Percentiles rank a stretch among this genome's conserved stretches.
Evolutionary conservation across 2,329 filamentous ascomycete species (phyloP).

Genomic region (Cladorrhinum sp.): DNA sequence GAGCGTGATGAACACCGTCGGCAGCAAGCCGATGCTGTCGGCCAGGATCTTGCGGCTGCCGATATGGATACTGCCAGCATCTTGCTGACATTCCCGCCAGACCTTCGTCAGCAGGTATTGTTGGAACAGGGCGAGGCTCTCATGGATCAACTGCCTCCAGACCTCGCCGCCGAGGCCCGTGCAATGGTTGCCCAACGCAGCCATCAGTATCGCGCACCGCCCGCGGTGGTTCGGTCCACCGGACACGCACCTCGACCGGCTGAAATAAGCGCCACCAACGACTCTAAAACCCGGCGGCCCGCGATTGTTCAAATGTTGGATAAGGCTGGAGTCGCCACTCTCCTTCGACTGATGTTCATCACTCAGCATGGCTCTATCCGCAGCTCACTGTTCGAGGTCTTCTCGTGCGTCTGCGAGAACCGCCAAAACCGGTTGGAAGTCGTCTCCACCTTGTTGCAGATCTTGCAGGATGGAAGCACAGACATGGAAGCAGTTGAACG

Average conservation of each 20-base stretch:
- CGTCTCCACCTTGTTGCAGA: conserved; percentile 85
- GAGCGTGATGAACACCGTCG: conserved; percentile 74
- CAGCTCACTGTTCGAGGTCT: conserved; percentile 77
- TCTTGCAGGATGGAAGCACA: conserved; percentile 90
- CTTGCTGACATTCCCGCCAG: conserved; percentile 81
- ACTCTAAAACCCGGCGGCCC: conserved; percentile 69
- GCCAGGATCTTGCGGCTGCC: conserved; percentile 46
- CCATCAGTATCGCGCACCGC: conserved; percentile 25
- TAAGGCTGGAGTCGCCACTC: conserved; percentile 90
- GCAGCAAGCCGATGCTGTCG: conserved; percentile 52
- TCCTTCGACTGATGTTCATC: conserved; percentile 97
- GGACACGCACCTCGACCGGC: conserved; percentile 23
- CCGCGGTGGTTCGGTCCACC: conserved; percentile 17
- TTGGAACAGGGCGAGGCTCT: conserved; percentile 90
- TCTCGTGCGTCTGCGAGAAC: conserved; percentile 91
- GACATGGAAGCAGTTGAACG: conserved; percentile 92
- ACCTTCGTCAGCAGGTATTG: conserved; percentile 79
- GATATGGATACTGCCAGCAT: conserved; percentile 96
- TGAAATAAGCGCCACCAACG: conserved; percentile 30
- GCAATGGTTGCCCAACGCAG: conserved; percentile 52
- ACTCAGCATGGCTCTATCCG: conserved; percentile 85
- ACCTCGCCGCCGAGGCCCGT: conserved; percentile 82
- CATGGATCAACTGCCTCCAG: conserved; percentile 77
- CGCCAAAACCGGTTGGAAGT: conserved; percentile 94
- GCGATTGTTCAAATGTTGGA: conserved; percentile 95